Base-by-base conservation (phyloP, 768 basidiomycete genomes). In the Gymnopilus dilepis region DNA sequence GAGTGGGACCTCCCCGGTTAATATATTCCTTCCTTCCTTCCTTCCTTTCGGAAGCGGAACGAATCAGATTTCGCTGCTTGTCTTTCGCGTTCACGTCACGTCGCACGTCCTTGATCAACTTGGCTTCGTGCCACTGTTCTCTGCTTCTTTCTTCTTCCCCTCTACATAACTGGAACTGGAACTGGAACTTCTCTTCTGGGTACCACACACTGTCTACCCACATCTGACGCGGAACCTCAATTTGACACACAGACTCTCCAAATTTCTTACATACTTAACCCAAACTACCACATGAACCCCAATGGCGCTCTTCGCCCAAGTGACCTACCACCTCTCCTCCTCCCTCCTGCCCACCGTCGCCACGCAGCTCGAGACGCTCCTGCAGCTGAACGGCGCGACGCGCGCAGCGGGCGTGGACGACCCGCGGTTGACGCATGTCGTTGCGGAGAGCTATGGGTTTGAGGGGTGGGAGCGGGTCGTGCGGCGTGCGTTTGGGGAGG, bases 371-470 rank as follows among this genome's bases (percentile, higher is more conserved):
- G 65, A 77, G 0, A 73, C 78, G 19, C 70, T 84, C 5, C 80
- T 92, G 12, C 74, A 82, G 57, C 69, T 69, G 38, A 85, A 88
- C 60, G 89, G 88, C 12, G 90, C 80, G 0, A 69, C 52, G 7
- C 59, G 65, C 13, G 76, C 75, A 2, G 57, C 52, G 19, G 56
- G 59, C 5, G 59, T 83, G 41, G 22, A 76, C 12, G 70, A 81
- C 62, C 69, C 79, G 17, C 54, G 64, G 17, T 65, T 78, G 52
- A 87, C 85, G 3, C 84, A 85, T 69, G 75, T 89, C 41, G 78
- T 93, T 67, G 78, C 87, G 50, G 79, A 88, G 72, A 73, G 89
- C 40, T 63, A 78, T 60, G 75, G 79, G 64, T 84, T 87, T 56
- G 82, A 85, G 34, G 85, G 87, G 21, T 85, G 82, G 68, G 77